Base-by-base conservation (phyloP, 176 grass and related monocot species). In the Triticum monococcum region DNA sequence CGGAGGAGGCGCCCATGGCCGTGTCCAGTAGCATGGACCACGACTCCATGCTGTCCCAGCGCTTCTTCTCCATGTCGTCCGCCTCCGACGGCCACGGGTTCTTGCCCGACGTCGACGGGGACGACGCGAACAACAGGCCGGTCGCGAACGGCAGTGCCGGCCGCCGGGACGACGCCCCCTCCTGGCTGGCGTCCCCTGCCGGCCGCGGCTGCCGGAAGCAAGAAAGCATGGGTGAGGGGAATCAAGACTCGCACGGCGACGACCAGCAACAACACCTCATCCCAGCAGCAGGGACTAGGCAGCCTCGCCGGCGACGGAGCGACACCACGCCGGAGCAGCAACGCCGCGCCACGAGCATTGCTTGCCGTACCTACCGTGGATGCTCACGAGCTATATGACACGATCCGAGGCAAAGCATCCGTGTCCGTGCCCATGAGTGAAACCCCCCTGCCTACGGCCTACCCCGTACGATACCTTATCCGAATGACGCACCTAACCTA, bases 1-100 rank as follows among this genome's bases (percentile, higher is more conserved):
- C 89, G 1, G 78, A 76, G 8, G 72, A 76, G 14, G 74, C 60
- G 0, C n/a, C 86, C 80, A 91, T 36, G 22, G 70, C 94, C 26
- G 85, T 76, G 17, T 98, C 97, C 64, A 98, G 80, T 23, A 98
- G 82, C 90, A 98, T 98, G 60, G 97, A 98, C 97, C 97, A 99
- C 71, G 97, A 99, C 32, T 99, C 97, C 86, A 99, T 84, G 85
- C 97, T 99, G 84, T 99, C 94, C 97, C 97, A 99, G 45, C 97
- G 85, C 79, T 88, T 99, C 92, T 94, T 99, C 88, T 99, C 97
- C 97, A 99, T 99, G 80, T 92, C 90, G 84, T 99, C 97, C 79
- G 90, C 72, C 66, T 96, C 97, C 3, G 92, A 22, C 3, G 81
- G 41, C 77, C 57, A 70, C 9, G 84, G 77, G 32, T 66, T 66